Evolutionary conservation across 1,139 yeast genomes (phyloP), one percentile per base, ranked within the genome.

Genomic region (Kurtzmaniella quercitrusa): DNA sequence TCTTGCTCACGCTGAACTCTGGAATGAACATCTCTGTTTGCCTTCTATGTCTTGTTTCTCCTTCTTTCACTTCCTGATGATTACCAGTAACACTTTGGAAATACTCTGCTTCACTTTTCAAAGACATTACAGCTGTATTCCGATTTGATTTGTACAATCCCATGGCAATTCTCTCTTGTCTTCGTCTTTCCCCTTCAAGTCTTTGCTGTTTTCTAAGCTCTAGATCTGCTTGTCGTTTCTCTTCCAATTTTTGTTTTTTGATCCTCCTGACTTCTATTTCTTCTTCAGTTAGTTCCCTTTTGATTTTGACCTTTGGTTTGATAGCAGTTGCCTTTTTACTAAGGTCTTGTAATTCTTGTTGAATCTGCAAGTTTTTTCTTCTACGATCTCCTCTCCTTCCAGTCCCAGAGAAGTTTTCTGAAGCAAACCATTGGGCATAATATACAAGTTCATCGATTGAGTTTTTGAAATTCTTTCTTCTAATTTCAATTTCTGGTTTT

Each of bases 41-140:
- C 17, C 55, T 55, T 33, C 73, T 52, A 45, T 57, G 59, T 41
- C 75, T 55, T 51, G 66, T 68, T 34, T 58, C 65, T 12, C 73
- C 73, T 15, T 52, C 56, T 45, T 59, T 58, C 10, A 70, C 56
- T 21, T 54, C 42, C 40, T 58, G 54, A 16, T 62, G 60, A 45
- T 70, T 66, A 16, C 75, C 76, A 2, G 67, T 62, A 12, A 69
- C 65, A 25, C 69, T 59, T 51, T 70, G 75, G 45, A 70, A 70
- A 50, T 68, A 67, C 10, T 58, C 59, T 0, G 74, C 64, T 34
- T 63, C 68, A 31, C 54, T 64, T 31, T 57, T 39, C 9, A 65
- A 50, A 16, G 25, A 12, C 2, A 5, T 19, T 10, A 36, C 38
- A 17, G 38, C 38, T 36, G n/a, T 36, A 8, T 18, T 18, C 10